Conservation (phyloP, 208 protist genomes). For the Trypanosoma platydactyli region DNA sequence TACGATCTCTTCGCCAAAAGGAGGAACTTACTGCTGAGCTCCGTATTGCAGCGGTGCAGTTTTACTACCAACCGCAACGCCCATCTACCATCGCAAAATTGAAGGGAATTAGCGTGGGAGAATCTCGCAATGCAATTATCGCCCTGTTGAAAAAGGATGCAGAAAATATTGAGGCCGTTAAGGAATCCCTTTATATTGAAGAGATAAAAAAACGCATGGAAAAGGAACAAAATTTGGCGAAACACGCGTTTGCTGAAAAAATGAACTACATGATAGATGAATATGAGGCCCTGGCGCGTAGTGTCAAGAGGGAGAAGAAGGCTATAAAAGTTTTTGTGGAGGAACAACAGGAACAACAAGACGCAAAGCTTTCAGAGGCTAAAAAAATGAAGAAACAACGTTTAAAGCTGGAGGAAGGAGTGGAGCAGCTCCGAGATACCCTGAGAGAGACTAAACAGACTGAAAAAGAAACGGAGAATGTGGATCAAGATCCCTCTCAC, state of each 20-base stretch:
- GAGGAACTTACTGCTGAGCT: constrained; percentile 81
- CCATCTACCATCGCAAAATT: constrained; percentile 34
- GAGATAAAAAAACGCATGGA: constrained; percentile 31
- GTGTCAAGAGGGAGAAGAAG: constrained; percentile 78
- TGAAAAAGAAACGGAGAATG: constrained; percentile 20
- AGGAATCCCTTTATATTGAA: constrained; percentile 38
- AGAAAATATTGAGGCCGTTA: constrained; percentile 32
- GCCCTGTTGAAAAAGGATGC: constrained; percentile 34
- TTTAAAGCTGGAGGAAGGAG: constrained; percentile 53
- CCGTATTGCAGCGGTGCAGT: constrained; percentile 58
- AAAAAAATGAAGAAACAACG: constrained; percentile 87
- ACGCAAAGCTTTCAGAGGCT: constrained; percentile 61
- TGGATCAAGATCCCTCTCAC: constrained; percentile 4
- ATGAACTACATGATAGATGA: constrained; percentile 87
- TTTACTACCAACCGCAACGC: constrained; percentile 55
- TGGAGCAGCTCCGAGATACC: constrained; percentile 30
- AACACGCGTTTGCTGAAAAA: constrained; percentile 63
- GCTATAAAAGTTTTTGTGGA: constrained; percentile 56
- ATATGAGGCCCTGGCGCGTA: constrained; percentile 59
- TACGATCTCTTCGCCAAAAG: constrained; percentile 47
- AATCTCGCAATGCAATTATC: constrained; percentile 34
- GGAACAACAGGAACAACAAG: constrained; percentile 51
- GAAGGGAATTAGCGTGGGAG: constrained; percentile 35
- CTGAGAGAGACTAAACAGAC: constrained; percentile 28
- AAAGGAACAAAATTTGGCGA: constrained; percentile 45